Evolutionary conservation across 495 filamentous ascomycete genomes (phyloP).

Genomic region (Annulohypoxylon stygium): DNA sequence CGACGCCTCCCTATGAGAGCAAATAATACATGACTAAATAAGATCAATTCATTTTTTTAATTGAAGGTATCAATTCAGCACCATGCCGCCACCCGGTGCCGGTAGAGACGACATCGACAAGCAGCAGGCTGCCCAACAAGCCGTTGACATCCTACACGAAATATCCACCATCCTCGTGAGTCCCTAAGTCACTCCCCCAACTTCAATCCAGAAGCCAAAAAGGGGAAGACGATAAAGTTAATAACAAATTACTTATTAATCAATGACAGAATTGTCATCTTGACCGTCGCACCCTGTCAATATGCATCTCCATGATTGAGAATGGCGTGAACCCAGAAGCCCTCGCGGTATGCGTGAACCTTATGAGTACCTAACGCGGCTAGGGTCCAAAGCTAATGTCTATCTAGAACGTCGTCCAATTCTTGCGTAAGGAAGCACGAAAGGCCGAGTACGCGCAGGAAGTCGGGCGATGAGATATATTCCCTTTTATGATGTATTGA

Average conservation of each 20-base stretch:
- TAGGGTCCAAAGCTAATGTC: constrained; percentile 2
- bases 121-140: constrained; percentile 91
- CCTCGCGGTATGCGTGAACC: constrained; percentile 76
- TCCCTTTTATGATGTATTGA: background rate
- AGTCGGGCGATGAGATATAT: constrained; percentile 36
- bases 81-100: constrained; percentile 45
- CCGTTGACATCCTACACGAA: constrained; percentile 95
- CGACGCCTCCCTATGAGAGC: background rate
- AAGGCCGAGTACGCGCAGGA: constrained; percentile 55
- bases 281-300: constrained; percentile 87
- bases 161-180: constrained; percentile 88
- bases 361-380: background rate
- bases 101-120: constrained; percentile 71
- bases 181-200: constrained; percentile 11
- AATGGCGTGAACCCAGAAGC: constrained; percentile 98
- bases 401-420: constrained; percentile 76
- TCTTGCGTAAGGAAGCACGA: constrained; percentile 74
- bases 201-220: background rate
- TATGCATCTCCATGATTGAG: constrained; percentile 94
- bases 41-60: too few species aligned
- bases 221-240: background rate
- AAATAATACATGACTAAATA: background rate
- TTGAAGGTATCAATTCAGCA: background rate
- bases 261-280: constrained; percentile 84
- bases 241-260: background rate